Percentiles rank a stretch among this genome's conserved stretches.
These are phyloP conservation scores for Neurospora discreta DNA, from an alignment of 495 filamentous ascomycete genomes.

Conservation along the genomic window DNA sequence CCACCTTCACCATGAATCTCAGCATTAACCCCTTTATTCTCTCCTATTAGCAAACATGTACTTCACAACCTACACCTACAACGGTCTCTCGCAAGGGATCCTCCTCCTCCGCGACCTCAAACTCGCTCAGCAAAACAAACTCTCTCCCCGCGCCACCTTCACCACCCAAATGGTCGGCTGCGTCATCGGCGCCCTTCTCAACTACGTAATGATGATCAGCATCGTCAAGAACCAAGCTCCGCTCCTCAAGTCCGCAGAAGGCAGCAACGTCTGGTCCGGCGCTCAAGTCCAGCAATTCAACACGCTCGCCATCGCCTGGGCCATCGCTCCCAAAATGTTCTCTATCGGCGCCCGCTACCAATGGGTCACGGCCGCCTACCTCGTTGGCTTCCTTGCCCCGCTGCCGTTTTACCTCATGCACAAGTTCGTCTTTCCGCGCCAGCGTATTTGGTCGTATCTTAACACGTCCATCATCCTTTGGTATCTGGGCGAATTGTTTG, in stretches of 20 bases:
- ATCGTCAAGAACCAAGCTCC: conserved; percentile 23
- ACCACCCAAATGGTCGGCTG: conserved; percentile 31
- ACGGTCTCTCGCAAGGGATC: conserved; percentile 13
- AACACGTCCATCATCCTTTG: conserved; percentile 30
- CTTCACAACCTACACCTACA: conserved; percentile 19
- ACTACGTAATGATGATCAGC: conserved; percentile 31
- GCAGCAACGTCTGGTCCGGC: conserved; percentile 30
- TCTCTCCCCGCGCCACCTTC: conserved; percentile 32
- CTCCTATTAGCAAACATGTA: conserved; percentile 19
- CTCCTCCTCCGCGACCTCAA: conserved; percentile 24
- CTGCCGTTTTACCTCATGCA: conserved; percentile 3
- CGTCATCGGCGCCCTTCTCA: conserved; percentile 29
- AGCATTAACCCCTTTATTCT: not conserved
- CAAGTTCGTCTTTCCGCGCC: not conserved
- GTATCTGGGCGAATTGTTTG: conserved; percentile 24
- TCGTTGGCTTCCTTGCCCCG: conserved; percentile 27
- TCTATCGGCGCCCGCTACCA: conserved; percentile 24
- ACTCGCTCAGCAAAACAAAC: conserved; percentile 27
- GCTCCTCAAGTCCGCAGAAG: conserved; percentile 15
- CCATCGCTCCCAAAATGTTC: conserved; percentile 36
- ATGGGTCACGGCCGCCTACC: conserved; percentile 29
- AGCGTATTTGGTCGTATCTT: not conserved
- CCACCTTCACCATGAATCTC: too few species aligned
- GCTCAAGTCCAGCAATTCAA: conserved; percentile 27
- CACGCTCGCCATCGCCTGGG: conserved; percentile 31